Conservation (phyloP, 2,329 filamentous ascomycete species). For the Nigrospora sphaerica region DNA sequence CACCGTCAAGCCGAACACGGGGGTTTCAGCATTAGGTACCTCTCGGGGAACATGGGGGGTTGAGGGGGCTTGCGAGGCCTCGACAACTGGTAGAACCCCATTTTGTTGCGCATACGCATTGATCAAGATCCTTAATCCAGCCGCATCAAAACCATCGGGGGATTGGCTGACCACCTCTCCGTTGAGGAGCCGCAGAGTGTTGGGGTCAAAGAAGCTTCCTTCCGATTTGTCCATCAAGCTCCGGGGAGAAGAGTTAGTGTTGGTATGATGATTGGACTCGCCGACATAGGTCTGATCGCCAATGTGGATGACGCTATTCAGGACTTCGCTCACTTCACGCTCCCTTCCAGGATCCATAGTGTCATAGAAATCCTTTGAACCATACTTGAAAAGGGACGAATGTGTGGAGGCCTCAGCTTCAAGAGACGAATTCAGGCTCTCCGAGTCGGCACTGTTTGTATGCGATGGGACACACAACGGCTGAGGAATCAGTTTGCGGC, state of each 20-base stretch:
- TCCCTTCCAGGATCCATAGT: slow-evolving; percentile 31
- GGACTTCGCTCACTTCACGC: slow-evolving; percentile 33
- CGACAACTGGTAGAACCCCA: background rate
- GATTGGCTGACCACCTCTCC: background rate
- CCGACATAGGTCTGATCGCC: slow-evolving; percentile 9
- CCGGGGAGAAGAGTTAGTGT: background rate
- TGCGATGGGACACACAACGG: slow-evolving; percentile 9
- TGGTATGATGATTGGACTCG: background rate
- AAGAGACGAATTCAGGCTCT: slow-evolving; percentile 10
- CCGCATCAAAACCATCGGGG: background rate
- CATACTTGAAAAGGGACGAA: slow-evolving; percentile 38
- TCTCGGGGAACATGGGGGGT: too few relatives aligned
- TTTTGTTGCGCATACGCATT: background rate
- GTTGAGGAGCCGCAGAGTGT: background rate
- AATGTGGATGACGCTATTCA: slow-evolving; percentile 21
- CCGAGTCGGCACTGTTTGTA: background rate
- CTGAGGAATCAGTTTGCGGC: slow-evolving; percentile 7
- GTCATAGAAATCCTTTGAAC: slow-evolving; percentile 28
- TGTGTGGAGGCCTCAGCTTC: slow-evolving; percentile 17
- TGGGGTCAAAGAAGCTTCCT: slow-evolving; percentile 5
- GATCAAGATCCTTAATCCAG: background rate
- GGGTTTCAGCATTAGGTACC: too few relatives aligned
- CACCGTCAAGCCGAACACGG: background rate
- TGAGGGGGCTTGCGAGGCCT: background rate
- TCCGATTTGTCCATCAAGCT: background rate